phyloP scores from a whole-genome alignment of 192 early-diverging fungal genomes.

The Backusella australiensis region DNA sequence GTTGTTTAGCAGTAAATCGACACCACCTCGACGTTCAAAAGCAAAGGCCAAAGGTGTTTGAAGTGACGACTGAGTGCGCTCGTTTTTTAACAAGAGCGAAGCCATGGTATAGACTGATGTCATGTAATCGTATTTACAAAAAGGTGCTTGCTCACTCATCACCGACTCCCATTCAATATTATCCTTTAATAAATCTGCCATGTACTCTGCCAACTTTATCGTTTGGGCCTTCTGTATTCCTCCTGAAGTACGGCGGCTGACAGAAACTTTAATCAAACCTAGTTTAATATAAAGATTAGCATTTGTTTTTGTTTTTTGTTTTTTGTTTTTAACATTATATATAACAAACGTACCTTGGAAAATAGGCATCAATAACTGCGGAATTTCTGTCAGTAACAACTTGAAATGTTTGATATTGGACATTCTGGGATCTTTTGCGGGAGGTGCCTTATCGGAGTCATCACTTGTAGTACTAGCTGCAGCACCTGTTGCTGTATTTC shows the following conservation, averaged over 20 bases:
- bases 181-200: constrained; percentile 53
- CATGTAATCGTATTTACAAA: constrained; percentile 53
- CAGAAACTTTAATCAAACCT: constrained; percentile 59
- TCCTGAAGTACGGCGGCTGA: constrained; percentile 53
- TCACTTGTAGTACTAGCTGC: constrained; percentile 17
- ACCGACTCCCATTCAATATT: constrained; percentile 41
- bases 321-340: not conserved
- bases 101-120: constrained; percentile 50
- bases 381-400: constrained; percentile 64
- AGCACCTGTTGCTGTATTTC: not conserved
- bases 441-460: constrained; percentile 15
- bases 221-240: constrained; percentile 44
- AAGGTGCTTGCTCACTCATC: constrained; percentile 12
- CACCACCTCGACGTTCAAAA: constrained; percentile 57
- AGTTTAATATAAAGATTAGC: not conserved
- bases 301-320: not conserved
- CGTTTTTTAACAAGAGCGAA: constrained; percentile 58
- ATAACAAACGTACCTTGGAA: constrained; percentile 42
- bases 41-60: constrained; percentile 62
- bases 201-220: constrained; percentile 56
- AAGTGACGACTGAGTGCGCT: constrained; percentile 53
- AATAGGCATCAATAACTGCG: constrained; percentile 55
- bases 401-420: constrained; percentile 66
- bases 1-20: constrained; percentile 47
- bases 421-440: constrained; percentile 53